Conservation (phyloP, 805 yeast genomes). For the Cyberlindnera lachancei region DNA sequence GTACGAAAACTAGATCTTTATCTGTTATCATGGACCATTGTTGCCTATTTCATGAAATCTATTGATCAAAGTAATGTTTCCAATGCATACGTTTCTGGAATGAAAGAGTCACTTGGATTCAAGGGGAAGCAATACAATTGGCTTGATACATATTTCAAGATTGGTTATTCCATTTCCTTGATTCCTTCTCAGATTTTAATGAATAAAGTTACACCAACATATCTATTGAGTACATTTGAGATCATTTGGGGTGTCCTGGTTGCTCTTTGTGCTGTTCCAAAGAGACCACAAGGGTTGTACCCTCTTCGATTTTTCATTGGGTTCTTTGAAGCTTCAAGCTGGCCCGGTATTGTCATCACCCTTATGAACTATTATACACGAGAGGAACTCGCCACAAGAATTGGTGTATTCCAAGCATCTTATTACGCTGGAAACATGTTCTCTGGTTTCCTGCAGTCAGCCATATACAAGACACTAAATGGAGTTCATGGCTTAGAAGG, state of each 20-base stretch:
- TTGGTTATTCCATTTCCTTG: conserved; percentile 57
- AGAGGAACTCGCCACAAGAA: conserved; percentile 29
- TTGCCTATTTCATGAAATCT: conserved; percentile 49
- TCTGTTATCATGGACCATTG: conserved; percentile 6
- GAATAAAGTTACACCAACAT: conserved; percentile 46
- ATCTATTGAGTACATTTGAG: conserved; percentile 45
- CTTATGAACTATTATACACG: conserved; percentile 29
- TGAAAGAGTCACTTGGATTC: conserved; percentile 34
- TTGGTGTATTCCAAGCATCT: conserved; percentile 18
- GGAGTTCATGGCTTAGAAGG: conserved; percentile 7
- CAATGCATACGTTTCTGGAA: conserved; percentile 61
- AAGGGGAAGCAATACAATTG: conserved; percentile 41
- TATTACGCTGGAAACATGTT: conserved; percentile 14
- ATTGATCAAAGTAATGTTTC: conserved; percentile 54
- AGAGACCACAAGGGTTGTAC: conserved; percentile 28
- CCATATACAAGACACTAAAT: conserved; percentile 9
- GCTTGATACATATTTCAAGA: conserved; percentile 50
- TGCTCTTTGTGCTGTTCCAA: conserved; percentile 40
- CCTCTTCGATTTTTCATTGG: conserved; percentile 63
- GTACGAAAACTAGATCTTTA: conserved; percentile 9
- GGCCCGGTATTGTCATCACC: conserved; percentile 34
- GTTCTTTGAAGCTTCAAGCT: conserved; percentile 56
- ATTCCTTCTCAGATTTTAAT: conserved; percentile 59
- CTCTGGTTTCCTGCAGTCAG: conserved; percentile 36
- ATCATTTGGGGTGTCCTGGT: conserved; percentile 66